Conservation (phyloP, 139 green algal species). For the Trebouxia sp. region DNA sequence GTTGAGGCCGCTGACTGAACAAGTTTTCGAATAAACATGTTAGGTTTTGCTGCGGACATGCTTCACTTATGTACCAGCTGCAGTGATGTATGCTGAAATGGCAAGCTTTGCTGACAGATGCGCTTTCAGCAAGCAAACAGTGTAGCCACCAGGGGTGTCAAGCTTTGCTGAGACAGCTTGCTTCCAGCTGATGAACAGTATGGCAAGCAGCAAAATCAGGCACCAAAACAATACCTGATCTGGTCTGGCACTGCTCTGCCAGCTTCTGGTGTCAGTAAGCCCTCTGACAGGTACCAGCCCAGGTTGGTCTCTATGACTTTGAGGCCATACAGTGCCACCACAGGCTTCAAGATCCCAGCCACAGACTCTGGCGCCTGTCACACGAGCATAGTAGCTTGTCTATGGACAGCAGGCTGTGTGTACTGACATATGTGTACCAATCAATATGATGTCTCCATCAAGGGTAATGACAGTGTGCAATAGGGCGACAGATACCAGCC, state of each 20-base stretch:
- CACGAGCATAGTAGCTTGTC: not conserved
- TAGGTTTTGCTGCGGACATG: too few species aligned
- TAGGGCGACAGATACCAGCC: constrained; percentile 77
- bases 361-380: constrained; percentile 30
- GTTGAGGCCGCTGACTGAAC: too few species aligned
- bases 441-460: not conserved
- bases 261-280: constrained; percentile 55
- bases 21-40: too few species aligned
- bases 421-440: not conserved
- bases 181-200: too few species aligned
- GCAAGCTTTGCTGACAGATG: not conserved
- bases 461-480: not conserved
- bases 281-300: constrained; percentile 74
- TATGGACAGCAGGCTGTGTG: not conserved
- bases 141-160: not conserved
- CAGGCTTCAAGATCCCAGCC: constrained; percentile 47
- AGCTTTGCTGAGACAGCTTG: not conserved
- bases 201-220: too few species aligned
- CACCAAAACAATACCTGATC: too few species aligned
- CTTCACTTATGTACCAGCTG: too few species aligned
- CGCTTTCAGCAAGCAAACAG: too few species aligned
- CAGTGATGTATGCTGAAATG: too few species aligned
- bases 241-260: constrained; percentile 42
- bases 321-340: constrained; percentile 72
- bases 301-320: constrained; percentile 73